These are phyloP conservation scores for Leptomonas pyrrhocoris DNA, from an alignment of 208 protist genomes.

Conservation along the genomic window DNA sequence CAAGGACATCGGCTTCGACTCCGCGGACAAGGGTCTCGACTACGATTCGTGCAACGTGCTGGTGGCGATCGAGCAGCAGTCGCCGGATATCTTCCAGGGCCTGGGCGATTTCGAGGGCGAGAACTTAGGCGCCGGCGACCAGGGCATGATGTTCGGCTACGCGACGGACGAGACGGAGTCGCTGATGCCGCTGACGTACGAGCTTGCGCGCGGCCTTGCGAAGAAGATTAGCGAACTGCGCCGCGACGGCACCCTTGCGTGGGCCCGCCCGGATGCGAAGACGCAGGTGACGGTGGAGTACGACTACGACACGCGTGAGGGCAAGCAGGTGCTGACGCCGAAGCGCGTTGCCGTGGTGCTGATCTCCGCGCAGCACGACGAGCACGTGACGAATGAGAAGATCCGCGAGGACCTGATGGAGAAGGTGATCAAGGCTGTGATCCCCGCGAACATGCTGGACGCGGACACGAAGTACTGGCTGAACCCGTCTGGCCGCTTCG, in stretches of 20 bases:
- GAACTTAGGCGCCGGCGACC: constrained; percentile 99
- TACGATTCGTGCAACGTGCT: constrained; percentile 98
- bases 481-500: constrained; percentile 99
- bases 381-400: constrained; percentile 94
- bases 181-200: constrained; percentile 98
- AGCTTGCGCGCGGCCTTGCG: constrained; percentile 93
- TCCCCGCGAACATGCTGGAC: constrained; percentile 95
- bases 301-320: constrained; percentile 88
- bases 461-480: constrained; percentile 97
- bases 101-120: constrained; percentile 96
- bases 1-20: constrained; percentile 98
- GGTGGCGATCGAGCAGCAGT: constrained; percentile 98
- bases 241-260: constrained; percentile 93
- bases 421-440: constrained; percentile 95
- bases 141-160: constrained; percentile 99
- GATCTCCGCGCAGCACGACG: constrained; percentile 99
- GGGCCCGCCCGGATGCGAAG: constrained; percentile 99
- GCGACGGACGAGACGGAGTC: constrained; percentile 99
- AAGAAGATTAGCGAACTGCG: constrained; percentile 96
- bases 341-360: constrained; percentile 97
- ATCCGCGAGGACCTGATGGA: constrained; percentile 94
- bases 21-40: constrained; percentile 95
- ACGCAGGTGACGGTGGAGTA: constrained; percentile 99
- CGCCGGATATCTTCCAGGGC: constrained; percentile 98
- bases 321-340: constrained; percentile 89